Base-by-base conservation (phyloP, 169 alveolate genomes). In the Eimeria sp. region DNA sequence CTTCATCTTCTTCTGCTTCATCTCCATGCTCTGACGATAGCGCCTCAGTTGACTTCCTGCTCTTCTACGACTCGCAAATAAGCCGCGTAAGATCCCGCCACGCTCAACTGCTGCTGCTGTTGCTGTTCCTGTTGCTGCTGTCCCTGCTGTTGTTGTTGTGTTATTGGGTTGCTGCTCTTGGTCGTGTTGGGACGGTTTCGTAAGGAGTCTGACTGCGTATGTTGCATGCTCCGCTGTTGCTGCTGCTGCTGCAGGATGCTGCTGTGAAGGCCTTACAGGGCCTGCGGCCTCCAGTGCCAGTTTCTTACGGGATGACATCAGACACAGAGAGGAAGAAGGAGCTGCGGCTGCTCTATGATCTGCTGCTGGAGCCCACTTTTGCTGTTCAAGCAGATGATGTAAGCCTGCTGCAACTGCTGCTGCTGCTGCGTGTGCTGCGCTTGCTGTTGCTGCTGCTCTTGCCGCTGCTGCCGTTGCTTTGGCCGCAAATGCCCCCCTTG, bases 301-400 rank as follows among this genome's bases (percentile, higher is more conserved):
- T 25, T 14, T 27, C 95, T 10, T 72, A 4, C 34, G 67, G 45
- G 22, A 43, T 51, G 54, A 65, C 65, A 11, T 89, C 87, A 40
- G 95, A 90, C 30, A 25, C 82, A 10, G 89, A 90, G 49, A 22
- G 51, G 80, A 88, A 89, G 14, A 58, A 76, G 25, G 76, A 63
- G 43, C 89, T 75, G 70, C 75, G 89, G 34, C 95, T 73, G 63
- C 76, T 90, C 67, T 90, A 90, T 47, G 95, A 90, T 7, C 67
- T 47, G 40, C 76, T 90, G 27, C 82, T 90, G 54, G 95, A 90
- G 82, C 95, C 95, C 83, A 73, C 58, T 0, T 90, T 82, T 49
- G 89, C 70, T 30, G 58, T 73, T 5, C 76, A 61, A 16, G 80
- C 58, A 49, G 95, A 90, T 51, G 95, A 83, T 6, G 67, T 65